Conservation (phyloP, 169 alveolate species). For the Plasmodium vinckei region DNA sequence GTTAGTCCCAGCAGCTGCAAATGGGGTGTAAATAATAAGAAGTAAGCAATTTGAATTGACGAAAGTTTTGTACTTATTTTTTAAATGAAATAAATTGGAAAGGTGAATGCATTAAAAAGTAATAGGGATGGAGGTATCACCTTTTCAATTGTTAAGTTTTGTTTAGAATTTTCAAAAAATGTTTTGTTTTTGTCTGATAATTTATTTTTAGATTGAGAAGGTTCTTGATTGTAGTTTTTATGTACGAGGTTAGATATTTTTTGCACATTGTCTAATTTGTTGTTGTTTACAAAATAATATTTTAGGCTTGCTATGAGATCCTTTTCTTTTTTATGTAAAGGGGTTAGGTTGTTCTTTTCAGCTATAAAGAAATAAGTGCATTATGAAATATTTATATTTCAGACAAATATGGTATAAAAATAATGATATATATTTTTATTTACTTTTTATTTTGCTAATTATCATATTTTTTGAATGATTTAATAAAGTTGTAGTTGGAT, state of each 20-base stretch:
- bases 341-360: too few relatives aligned
- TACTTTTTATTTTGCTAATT: constrained; percentile 68
- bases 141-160: background rate
- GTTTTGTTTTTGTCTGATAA: background rate
- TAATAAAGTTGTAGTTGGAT: constrained; percentile 18
- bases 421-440: too few relatives aligned
- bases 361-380: too few relatives aligned
- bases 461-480: constrained; percentile 69
- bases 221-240: background rate
- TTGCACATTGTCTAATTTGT: too few relatives aligned
- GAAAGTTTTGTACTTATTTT: background rate
- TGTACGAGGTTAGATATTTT: too few relatives aligned
- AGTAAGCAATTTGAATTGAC: background rate
- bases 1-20: constrained; percentile 7
- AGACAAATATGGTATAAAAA: too few relatives aligned
- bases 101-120: background rate
- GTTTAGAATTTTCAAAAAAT: background rate
- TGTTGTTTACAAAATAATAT: too few relatives aligned
- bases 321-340: too few relatives aligned
- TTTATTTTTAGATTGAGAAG: background rate
- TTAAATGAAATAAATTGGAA: background rate
- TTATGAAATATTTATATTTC: too few relatives aligned
- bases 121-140: background rate
- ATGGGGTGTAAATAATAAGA: background rate
- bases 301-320: too few relatives aligned